Base-by-base conservation (phyloP, 78 protist genomes). In the Dictyostelium brefeldianum region DNA sequence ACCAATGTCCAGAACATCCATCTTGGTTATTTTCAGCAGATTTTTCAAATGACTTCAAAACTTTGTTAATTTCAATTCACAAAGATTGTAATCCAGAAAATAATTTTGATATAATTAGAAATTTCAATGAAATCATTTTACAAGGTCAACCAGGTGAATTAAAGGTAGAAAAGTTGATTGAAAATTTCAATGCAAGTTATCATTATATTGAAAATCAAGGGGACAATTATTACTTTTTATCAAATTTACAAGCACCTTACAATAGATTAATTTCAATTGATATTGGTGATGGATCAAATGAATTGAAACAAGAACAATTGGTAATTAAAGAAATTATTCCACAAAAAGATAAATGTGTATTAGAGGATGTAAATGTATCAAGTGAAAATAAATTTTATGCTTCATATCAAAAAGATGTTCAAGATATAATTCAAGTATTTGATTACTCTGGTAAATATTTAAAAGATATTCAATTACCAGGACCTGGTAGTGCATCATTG, bases 181-280 rank as follows among this genome's bases (percentile, higher is more conserved):
- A 83, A 64, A 62, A 97, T 57, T 97, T 89, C 69, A 70, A 69
- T 17, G 96, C 94, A 5, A 65, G 80, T 51, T 98, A 97, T 80
- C 31, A n/a, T 36, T 97, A 94, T 79, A 27, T 98, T n/a, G n/a
- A 77, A 54, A 97, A 96, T 71, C 57, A 64, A n/a, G 98, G 90
- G 5, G 27, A 62, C 10, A 7, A 1, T n/a, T 89, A 96, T 62
- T 87, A 22, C 75, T 96, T 98, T 79, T 41, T 10, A 73, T 94
- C 98, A 27, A 97, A 97, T 73, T 54, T 90, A 57, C 20, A 92
- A 12, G 98, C 98, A 11, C 97, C 96, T 11, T 59, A 56, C 18
- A 56, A 94, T 75, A 93, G 80, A 89, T 5, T 97, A 22, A 73
- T 97, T 11, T 22, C 73, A 8, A 5, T 95, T 25, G 95, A 89